A percentile compares a stretch with the other conserved stretches of the same genome.
Conservation (phyloP, 75 land plant genomes). For the Pinus albicaulis region DNA sequence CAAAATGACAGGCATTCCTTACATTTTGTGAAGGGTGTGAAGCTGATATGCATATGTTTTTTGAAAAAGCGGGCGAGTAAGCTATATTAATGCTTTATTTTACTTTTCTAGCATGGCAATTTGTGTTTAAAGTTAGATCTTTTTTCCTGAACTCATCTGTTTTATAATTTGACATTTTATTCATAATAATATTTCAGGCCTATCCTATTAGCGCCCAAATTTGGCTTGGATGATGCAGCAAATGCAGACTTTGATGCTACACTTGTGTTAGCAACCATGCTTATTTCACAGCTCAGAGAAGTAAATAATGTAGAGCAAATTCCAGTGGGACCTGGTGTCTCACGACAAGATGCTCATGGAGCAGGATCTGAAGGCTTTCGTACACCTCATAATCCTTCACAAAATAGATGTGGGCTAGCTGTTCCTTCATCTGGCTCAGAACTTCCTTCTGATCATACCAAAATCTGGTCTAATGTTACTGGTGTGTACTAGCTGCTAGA, state of each 20-base stretch:
- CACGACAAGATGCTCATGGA: slow-evolving; percentile 18
- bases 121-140: neutral
- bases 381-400: slow-evolving; percentile 20
- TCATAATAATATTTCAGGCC: slow-evolving; percentile 53
- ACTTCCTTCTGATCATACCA: slow-evolving; percentile 76
- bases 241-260: slow-evolving; percentile 87
- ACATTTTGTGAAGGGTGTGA: slow-evolving; percentile 95
- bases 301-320: slow-evolving; percentile 36
- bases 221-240: slow-evolving; percentile 85
- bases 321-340: slow-evolving; percentile 18
- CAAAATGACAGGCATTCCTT: slow-evolving; percentile 75
- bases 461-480: slow-evolving; percentile 96
- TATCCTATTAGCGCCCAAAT: slow-evolving; percentile 89
- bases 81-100: slow-evolving; percentile 13
- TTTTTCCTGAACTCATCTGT: neutral
- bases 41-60: slow-evolving; percentile 87
- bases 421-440: slow-evolving; percentile 33
- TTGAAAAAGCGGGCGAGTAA: slow-evolving; percentile 99
- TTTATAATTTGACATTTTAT: neutral
- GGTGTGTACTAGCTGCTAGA: slow-evolving; percentile 36
- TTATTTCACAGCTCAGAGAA: slow-evolving; percentile 66
- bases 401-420: slow-evolving; percentile 10
- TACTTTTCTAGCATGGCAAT: neutral
- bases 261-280: slow-evolving; percentile 94
- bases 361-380: slow-evolving; percentile 12